A percentile compares a stretch with the other conserved stretches of the same genome.
Evolutionary conservation across 108 stramenopile genomes (phyloP).

Genomic region (Cyclotella choctawhatcheeana): DNA sequence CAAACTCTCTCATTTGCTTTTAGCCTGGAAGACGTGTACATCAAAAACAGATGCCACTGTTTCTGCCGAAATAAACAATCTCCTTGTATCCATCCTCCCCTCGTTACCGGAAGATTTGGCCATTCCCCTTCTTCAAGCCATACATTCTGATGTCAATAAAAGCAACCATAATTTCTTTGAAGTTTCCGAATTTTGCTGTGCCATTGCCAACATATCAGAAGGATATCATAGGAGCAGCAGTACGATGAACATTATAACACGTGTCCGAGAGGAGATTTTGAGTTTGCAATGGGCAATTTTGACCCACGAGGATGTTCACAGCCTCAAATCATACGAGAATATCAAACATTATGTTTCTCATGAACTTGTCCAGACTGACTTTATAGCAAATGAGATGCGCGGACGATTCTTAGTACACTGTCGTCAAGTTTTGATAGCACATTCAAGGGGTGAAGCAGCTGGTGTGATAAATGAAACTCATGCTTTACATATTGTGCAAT

Average conservation of each 20-base stretch:
- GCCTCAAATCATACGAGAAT: slow-evolving; percentile 73
- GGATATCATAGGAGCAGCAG: slow-evolving; percentile 24
- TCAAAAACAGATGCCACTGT: slow-evolving; percentile 82
- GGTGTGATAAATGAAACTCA: slow-evolving; percentile 68
- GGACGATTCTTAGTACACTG: slow-evolving; percentile 68
- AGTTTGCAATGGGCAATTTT: slow-evolving; percentile 81
- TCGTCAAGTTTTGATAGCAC: slow-evolving; percentile 42
- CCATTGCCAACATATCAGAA: slow-evolving; percentile 59
- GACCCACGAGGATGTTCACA: slow-evolving; percentile 77
- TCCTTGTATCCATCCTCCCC: slow-evolving; percentile 83
- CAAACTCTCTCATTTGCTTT: slow-evolving; percentile 71
- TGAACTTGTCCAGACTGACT: slow-evolving; percentile 62
- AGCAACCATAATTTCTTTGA: slow-evolving; percentile 63
- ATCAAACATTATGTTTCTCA: slow-evolving; percentile 71
- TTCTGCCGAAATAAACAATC: slow-evolving; percentile 79
- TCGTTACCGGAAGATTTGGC: slow-evolving; percentile 72
- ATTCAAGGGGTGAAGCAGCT: slow-evolving; percentile 24
- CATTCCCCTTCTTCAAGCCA: slow-evolving; percentile 73
- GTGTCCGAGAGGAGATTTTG: slow-evolving; percentile 75
- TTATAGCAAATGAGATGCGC: slow-evolving; percentile 43
- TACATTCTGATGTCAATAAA: slow-evolving; percentile 56
- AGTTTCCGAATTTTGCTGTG: slow-evolving; percentile 82
- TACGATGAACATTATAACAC: neutral
- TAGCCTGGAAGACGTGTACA: slow-evolving; percentile 89
- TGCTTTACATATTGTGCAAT: slow-evolving; percentile 75